These are phyloP conservation scores for Lepidium campestre DNA, from an alignment of 441 rosid genomes.

Conservation along the genomic window DNA sequence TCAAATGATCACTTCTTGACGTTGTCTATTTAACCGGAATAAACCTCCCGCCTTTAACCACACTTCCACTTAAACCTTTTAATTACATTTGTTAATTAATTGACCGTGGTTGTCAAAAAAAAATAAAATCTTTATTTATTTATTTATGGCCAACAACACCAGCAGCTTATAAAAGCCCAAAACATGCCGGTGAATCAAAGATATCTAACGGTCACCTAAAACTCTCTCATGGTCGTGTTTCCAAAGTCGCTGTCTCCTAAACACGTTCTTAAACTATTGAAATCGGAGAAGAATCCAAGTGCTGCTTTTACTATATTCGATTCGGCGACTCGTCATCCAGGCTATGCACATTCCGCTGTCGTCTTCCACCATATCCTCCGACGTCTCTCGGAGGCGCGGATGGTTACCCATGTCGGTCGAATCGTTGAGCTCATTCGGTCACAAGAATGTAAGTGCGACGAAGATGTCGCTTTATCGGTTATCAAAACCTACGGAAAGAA, in stretches of 20 bases:
- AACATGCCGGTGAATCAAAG: slow-evolving; percentile 24
- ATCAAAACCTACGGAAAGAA: slow-evolving; percentile 58
- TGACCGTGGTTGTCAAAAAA: no score
- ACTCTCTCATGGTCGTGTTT: slow-evolving; percentile 41
- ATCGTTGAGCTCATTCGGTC: slow-evolving; percentile 52
- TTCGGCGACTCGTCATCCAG: slow-evolving; percentile 49
- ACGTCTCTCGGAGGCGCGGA: slow-evolving; percentile 45
- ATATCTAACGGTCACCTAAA: slow-evolving; percentile 1
- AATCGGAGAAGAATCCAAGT: slow-evolving; percentile 43
- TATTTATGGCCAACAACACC: not conserved
- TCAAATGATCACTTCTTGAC: slow-evolving; percentile 43
- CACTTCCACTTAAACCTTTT: not conserved
- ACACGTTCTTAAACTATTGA: slow-evolving; percentile 57
- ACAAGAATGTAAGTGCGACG: slow-evolving; percentile 50
- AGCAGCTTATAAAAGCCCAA: not conserved
- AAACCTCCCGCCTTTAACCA: slow-evolving; percentile 27
- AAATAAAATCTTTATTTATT: no score
- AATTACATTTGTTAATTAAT: not conserved
- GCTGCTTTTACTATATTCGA: slow-evolving; percentile 63
- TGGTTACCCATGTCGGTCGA: slow-evolving; percentile 42
- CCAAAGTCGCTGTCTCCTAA: slow-evolving; percentile 45
- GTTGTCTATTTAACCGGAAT: slow-evolving; percentile 32
- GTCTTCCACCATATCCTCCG: slow-evolving; percentile 78
- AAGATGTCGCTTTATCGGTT: slow-evolving; percentile 57
- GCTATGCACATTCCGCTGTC: slow-evolving; percentile 44